Conservation (phyloP, 495 filamentous ascomycete species). For the Stereocaulon alpinum region DNA sequence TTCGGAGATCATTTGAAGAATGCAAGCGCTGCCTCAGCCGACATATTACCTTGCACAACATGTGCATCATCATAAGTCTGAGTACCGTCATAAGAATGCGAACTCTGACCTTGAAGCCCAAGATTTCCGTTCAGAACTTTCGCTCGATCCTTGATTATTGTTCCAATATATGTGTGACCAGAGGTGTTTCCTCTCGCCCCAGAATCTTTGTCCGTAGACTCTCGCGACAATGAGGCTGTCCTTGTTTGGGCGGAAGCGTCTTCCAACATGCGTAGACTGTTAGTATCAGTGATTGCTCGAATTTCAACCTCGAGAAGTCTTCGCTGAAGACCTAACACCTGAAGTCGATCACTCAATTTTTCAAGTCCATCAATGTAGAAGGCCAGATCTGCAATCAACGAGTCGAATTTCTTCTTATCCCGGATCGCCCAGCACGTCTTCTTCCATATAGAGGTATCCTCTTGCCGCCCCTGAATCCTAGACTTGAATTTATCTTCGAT, state of each 20-base stretch:
- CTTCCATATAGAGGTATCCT: background rate
- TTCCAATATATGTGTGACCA: constrained; percentile 2
- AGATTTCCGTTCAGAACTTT: constrained; percentile 6
- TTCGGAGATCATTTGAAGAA: constrained; percentile 3
- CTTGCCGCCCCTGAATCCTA: background rate
- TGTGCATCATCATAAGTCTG: constrained; percentile 3
- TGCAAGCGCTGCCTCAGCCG: background rate
- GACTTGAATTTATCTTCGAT: background rate
- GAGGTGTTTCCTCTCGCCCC: background rate
- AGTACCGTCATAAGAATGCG: constrained; percentile 3
- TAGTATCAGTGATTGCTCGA: background rate
- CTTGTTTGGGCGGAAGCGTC: background rate
- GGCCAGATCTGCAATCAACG: constrained; percentile 1
- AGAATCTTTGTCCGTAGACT: background rate
- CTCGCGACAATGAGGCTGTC: background rate
- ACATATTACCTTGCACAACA: constrained; percentile 3
- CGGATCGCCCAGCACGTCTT: constrained; percentile 8
- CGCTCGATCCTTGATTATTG: constrained; percentile 1
- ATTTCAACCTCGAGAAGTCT: background rate
- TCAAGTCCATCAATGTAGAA: constrained; percentile 5
- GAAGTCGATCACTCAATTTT: constrained; percentile 2
- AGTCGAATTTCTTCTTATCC: constrained; percentile 10
- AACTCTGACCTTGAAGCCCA: background rate
- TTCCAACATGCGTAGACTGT: background rate
- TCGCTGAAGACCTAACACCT: background rate